Base-by-base conservation (phyloP, 305 asterid genomes). In the Vinca major region DNA sequence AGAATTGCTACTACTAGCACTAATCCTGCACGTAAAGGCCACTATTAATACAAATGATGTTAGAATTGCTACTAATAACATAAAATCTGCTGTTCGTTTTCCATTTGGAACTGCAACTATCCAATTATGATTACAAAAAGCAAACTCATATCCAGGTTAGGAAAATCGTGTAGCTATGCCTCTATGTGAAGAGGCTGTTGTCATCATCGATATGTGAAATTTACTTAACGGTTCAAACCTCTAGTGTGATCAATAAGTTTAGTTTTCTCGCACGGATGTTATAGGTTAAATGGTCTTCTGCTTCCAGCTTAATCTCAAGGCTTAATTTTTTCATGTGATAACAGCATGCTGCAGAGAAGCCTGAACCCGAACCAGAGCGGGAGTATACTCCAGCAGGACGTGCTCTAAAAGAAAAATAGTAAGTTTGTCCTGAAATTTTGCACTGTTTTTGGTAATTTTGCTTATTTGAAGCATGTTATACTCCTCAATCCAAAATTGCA, bases 331-430 rank as follows among this genome's bases (percentile, higher is more conserved):
- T 16, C 74, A 48, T 78, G 48, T 52, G n/a, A 5, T 45, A n/a
- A 63, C 82, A 90, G 97, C 74, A 26, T 26, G 33, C 69, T 77
- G 90, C 81, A 50, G 89, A 61, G 58, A 90, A 81, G 83, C 89
- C 84, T 49, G 94, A 84, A 45, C 71, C 77, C 16, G 84, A 72
- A 65, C 86, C 86, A 8, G 92, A 88, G 84, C 86, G 91, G 20
- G 89, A 83, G 80, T 92, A 92, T 66, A 83, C 94, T 36, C 80
- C 84, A 74, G 94, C 92, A 19, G 96, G 97, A 67, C 87, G 86
- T 66, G 96, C 95, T 63, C 80, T 83, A 39, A 92, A 90, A 84
- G 86, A 83, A 57, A 92, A 90, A 87, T 92, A 74, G 97, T 90
- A 78, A 88, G 98, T 88, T 70, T 54, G 64, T 73, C 37, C 50